Evolutionary conservation across 2,329 filamentous ascomycete genomes (phyloP).

Genomic region (Thelonectria olida): DNA sequence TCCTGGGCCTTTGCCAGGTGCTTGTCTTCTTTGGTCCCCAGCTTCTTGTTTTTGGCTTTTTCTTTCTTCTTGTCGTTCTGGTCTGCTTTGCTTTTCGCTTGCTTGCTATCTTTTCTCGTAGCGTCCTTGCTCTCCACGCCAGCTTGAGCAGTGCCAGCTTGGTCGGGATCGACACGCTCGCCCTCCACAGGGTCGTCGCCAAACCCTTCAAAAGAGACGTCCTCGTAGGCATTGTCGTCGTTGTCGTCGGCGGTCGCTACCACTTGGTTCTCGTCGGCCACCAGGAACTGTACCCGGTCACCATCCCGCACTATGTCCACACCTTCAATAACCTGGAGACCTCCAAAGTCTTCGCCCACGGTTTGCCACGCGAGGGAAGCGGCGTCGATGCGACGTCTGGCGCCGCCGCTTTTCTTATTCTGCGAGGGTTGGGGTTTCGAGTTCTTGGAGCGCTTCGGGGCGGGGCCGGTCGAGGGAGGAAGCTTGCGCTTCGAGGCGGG

Average conservation of each 20-base stretch:
- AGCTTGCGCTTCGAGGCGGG: slow-evolving; percentile 52
- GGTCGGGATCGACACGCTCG: slow-evolving; percentile 43
- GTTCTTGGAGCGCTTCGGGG: slow-evolving; percentile 49
- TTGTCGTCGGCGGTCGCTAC: slow-evolving; percentile 43
- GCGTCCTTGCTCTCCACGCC: slow-evolving; percentile 41
- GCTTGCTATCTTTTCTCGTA: slow-evolving; percentile 43
- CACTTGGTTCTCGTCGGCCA: slow-evolving; percentile 34
- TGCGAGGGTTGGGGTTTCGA: slow-evolving; percentile 31
- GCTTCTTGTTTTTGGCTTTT: slow-evolving; percentile 43
- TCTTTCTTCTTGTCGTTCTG: slow-evolving; percentile 38
- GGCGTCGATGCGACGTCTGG: slow-evolving; percentile 50
- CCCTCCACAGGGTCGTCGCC: slow-evolving; percentile 56
- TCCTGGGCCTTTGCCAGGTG: slow-evolving; percentile 49
- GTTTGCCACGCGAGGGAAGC: slow-evolving; percentile 69
- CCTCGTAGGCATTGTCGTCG: slow-evolving; percentile 50
- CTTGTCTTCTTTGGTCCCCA: slow-evolving; percentile 43
- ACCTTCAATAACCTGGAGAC: slow-evolving; percentile 89
- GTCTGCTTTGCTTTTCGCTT: slow-evolving; percentile 40
- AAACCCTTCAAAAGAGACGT: slow-evolving; percentile 73
- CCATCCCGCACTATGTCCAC: slow-evolving; percentile 83
- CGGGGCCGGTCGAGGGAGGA: slow-evolving; percentile 42
- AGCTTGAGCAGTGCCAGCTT: slow-evolving; percentile 45
- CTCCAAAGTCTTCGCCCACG: slow-evolving; percentile 93
- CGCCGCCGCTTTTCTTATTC: slow-evolving; percentile 42
- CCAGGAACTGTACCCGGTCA: slow-evolving; percentile 65